Evolutionary conservation across 768 basidiomycete genomes (phyloP).

Genomic region (Macrolepiota albuminosa): DNA sequence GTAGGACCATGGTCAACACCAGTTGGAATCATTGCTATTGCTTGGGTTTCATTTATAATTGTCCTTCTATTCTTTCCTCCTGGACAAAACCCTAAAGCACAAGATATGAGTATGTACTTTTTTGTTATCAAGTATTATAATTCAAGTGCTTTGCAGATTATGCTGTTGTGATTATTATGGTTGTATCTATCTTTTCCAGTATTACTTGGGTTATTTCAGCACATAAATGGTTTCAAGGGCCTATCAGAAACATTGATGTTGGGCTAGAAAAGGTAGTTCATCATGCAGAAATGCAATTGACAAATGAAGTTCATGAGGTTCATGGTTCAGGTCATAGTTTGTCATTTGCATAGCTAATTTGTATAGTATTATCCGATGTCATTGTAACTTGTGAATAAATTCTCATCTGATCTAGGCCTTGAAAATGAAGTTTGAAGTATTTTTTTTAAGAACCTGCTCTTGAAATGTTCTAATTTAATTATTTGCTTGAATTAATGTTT

Average conservation of each 20-base stretch:
- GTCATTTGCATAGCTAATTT: background rate
- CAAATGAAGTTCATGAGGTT: no score
- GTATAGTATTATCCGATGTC: no score
- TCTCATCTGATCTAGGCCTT: no score
- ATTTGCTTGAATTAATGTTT: no score
- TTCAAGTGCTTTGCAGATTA: background rate
- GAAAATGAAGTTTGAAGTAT: no score
- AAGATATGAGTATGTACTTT: constrained; percentile 1
- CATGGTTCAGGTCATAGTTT: background rate
- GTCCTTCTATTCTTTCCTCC: background rate
- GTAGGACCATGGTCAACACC: background rate
- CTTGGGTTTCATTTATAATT: background rate
- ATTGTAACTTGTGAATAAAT: no score
- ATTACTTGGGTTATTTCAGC: background rate
- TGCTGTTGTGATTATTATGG: background rate
- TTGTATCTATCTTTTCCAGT: background rate
- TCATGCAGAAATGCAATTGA: background rate
- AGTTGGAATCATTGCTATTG: background rate
- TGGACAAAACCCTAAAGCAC: background rate
- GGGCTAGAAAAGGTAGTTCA: background rate
- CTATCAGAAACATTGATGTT: background rate
- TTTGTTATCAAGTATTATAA: background rate
- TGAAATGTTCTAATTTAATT: no score
- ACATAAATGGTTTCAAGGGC: background rate
- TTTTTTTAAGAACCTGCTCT: no score